Evolutionary conservation across 2,329 filamentous ascomycete genomes (phyloP).

Genomic region (Atkinsonella hypoxylon): DNA sequence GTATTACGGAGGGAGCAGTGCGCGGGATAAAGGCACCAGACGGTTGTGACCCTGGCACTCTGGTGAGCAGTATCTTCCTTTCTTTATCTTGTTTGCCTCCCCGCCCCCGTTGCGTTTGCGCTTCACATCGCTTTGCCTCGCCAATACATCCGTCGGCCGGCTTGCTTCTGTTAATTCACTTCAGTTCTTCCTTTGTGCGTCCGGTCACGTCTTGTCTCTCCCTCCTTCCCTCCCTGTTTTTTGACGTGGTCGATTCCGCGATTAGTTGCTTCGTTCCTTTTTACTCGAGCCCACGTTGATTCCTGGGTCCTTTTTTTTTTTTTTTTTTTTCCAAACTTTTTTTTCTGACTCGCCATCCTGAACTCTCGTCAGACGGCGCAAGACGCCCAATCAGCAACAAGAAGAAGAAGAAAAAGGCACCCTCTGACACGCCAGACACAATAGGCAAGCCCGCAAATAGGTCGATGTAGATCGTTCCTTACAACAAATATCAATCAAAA

Average conservation of each 20-base stretch:
- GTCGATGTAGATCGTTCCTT: constrained; percentile 20
- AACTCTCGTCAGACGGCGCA: neutral
- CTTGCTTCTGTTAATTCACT: constrained; percentile 10
- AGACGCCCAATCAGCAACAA: neutral
- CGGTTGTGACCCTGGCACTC: no score
- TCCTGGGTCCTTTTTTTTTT: constrained; percentile 2
- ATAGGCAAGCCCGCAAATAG: neutral
- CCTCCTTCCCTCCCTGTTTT: no score
- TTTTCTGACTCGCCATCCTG: neutral
- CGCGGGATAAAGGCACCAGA: no score
- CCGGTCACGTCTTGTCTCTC: constrained; percentile 10
- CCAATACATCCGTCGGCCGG: constrained; percentile 1
- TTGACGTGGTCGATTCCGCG: constrained; percentile 1
- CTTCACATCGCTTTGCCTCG: neutral
- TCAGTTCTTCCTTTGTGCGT: constrained; percentile 13
- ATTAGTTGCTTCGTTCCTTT: constrained; percentile 5
- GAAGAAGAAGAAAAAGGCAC: neutral
- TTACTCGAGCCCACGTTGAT: constrained; percentile 4
- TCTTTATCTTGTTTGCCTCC: constrained; percentile 1
- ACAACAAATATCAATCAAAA: constrained; percentile 5
- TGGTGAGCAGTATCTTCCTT: constrained; percentile 1
- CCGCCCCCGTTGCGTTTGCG: neutral
- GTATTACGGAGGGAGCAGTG: no score
- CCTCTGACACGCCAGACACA: neutral
- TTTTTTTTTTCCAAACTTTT: neutral